Evolutionary conservation across 495 filamentous ascomycete species (phyloP).

Genomic region (Penicillium fimorum): DNA sequence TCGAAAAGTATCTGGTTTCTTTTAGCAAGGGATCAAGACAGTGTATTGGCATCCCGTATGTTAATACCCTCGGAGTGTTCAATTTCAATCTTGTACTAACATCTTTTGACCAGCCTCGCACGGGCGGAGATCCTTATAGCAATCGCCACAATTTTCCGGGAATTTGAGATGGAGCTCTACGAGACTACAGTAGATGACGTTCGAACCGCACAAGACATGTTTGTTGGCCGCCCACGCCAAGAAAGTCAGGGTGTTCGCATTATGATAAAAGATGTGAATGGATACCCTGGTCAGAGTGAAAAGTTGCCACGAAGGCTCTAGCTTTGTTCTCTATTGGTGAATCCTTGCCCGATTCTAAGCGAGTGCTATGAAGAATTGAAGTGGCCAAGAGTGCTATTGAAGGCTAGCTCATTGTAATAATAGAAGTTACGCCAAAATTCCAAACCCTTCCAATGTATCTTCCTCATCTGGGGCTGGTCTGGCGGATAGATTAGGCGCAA

Average conservation of each 20-base stretch:
- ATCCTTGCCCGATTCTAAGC: neutral
- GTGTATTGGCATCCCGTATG: slow-evolving; percentile 52
- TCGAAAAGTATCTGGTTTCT: slow-evolving; percentile 47
- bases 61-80: neutral
- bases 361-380: neutral
- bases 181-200: slow-evolving; percentile 39
- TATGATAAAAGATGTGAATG: slow-evolving; percentile 7
- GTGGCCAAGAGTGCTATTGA: neutral
- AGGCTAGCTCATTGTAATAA: neutral
- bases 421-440: neutral
- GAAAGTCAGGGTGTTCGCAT: slow-evolving; percentile 16
- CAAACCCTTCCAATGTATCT: neutral
- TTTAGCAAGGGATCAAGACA: slow-evolving; percentile 49
- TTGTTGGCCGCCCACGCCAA: slow-evolving; percentile 15
- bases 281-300: neutral
- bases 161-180: slow-evolving; percentile 36
- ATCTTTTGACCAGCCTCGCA: slow-evolving; percentile 27
- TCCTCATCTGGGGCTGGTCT: neutral
- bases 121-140: slow-evolving; percentile 35
- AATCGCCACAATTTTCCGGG: slow-evolving; percentile 26
- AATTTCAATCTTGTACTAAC: neutral
- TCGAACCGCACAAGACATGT: slow-evolving; percentile 21
- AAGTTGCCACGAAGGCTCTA: neutral
- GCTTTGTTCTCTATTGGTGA: neutral
- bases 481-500: slow-evolving; percentile 2